phyloP scores from a whole-genome alignment of 2,329 filamentous ascomycete species.

The Podosphaera aphanis region DNA sequence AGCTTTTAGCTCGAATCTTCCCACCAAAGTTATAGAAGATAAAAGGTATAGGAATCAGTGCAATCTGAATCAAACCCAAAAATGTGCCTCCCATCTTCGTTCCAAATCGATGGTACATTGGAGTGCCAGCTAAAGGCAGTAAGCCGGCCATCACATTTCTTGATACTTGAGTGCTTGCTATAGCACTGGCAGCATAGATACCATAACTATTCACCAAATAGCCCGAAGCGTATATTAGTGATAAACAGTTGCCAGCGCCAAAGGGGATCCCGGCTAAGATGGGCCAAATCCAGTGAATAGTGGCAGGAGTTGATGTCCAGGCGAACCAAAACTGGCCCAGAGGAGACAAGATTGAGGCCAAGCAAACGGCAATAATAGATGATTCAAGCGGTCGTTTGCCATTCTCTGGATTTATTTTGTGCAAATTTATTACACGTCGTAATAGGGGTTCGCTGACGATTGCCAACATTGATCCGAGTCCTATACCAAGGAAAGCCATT shows the following conservation, averaged over 20 bases:
- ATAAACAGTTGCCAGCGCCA: constrained; percentile 49
- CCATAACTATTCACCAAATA: constrained; percentile 61
- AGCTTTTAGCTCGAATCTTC: constrained; percentile 27
- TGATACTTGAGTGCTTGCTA: constrained; percentile 59
- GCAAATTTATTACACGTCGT: constrained; percentile 53
- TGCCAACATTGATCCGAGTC: constrained; percentile 36
- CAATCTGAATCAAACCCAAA: constrained; percentile 47
- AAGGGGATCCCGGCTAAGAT: constrained; percentile 62
- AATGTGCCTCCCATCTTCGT: constrained; percentile 63
- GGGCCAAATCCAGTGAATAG: constrained; percentile 63
- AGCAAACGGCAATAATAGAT: constrained; percentile 55
- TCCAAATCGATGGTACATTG: constrained; percentile 42
- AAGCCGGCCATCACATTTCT: constrained; percentile 53
- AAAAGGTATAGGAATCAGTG: constrained; percentile 56
- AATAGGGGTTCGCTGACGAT: constrained; percentile 47
- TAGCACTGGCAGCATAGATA: constrained; percentile 58
- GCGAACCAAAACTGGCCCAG: constrained; percentile 67
- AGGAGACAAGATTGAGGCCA: constrained; percentile 51
- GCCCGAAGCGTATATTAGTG: constrained; percentile 65
- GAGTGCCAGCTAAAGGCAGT: constrained; percentile 49
- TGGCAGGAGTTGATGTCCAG: constrained; percentile 59
- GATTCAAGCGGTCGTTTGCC: constrained; percentile 56
- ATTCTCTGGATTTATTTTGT: constrained; percentile 46
- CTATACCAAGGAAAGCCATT: constrained; percentile 52
- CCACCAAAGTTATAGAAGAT: constrained; percentile 46